phyloP scores from a whole-genome alignment of 108 stramenopile species.

The Poteriospumella lacustris region DNA sequence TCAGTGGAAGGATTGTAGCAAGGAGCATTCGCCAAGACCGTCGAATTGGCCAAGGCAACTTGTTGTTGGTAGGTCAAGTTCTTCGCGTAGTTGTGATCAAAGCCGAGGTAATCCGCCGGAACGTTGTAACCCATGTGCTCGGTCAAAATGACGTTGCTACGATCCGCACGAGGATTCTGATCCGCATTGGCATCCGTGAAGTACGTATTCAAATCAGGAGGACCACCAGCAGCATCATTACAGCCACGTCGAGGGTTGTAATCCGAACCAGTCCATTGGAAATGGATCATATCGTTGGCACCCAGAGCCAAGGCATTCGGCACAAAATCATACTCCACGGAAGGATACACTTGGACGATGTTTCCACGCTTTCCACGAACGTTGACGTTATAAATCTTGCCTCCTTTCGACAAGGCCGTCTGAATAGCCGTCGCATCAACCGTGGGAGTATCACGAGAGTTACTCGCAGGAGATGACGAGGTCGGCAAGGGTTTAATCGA shows the following conservation, averaged over 20 bases:
- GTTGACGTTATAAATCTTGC: conserved; percentile 42
- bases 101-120: conserved; percentile 24
- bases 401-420: conserved; percentile 1
- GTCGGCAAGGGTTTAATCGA: conserved; percentile 32
- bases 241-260: conserved; percentile 50
- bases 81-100: neutral
- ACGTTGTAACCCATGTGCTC: conserved; percentile 37
- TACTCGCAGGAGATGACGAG: neutral
- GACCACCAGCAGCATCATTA: conserved; percentile 51
- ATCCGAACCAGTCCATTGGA: conserved; percentile 53
- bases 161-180: conserved; percentile 43
- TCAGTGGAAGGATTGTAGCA: conserved; percentile 21
- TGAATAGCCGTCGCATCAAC: conserved; percentile 10
- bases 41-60: neutral
- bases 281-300: conserved; percentile 38
- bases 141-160: conserved; percentile 39
- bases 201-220: conserved; percentile 42
- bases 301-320: conserved; percentile 32
- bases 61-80: neutral
- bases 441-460: conserved; percentile 14
- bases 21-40: conserved; percentile 17
- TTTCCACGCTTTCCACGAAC: conserved; percentile 53
- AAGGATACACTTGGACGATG: conserved; percentile 52
- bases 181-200: conserved; percentile 30
- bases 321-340: conserved; percentile 53